Conservation (phyloP, 2,329 filamentous ascomycete genomes). For the Colletotrichum eleusines region DNA sequence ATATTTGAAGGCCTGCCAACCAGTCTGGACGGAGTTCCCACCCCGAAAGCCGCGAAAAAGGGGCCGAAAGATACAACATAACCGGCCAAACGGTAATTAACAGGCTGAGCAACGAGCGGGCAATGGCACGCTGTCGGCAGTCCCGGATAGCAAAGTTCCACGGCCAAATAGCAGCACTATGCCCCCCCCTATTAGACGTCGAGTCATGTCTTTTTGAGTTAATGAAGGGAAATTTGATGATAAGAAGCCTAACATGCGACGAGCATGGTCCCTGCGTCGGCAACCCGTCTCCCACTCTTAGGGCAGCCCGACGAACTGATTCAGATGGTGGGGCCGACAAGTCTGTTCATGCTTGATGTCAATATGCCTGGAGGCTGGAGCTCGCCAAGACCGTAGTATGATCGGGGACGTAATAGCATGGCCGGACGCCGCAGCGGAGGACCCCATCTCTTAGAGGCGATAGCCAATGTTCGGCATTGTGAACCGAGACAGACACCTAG, state of each 20-base stretch:
- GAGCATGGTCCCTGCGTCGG: background rate
- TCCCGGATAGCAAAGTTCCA: no score
- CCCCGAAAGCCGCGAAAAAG: background rate
- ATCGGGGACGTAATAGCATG: background rate
- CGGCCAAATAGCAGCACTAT: no score
- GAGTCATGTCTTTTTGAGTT: background rate
- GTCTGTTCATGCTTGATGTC: background rate
- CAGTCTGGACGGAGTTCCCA: no score
- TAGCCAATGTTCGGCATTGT: background rate
- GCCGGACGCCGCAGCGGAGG: background rate
- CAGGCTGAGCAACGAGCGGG: background rate
- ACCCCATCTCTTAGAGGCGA: background rate
- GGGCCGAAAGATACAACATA: background rate
- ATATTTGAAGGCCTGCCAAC: background rate
- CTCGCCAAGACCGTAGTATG: background rate
- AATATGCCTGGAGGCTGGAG: background rate
- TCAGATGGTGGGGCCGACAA: background rate
- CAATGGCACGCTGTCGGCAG: no score
- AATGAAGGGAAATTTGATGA: background rate
- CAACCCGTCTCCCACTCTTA: no score
- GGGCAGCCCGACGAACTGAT: background rate
- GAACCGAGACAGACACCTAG: background rate
- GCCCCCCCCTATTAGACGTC: no score
- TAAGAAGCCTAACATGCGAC: background rate
- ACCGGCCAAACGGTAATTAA: background rate